Conservation (phyloP, 2,329 filamentous ascomycete species). For the Exophiala sp. region DNA sequence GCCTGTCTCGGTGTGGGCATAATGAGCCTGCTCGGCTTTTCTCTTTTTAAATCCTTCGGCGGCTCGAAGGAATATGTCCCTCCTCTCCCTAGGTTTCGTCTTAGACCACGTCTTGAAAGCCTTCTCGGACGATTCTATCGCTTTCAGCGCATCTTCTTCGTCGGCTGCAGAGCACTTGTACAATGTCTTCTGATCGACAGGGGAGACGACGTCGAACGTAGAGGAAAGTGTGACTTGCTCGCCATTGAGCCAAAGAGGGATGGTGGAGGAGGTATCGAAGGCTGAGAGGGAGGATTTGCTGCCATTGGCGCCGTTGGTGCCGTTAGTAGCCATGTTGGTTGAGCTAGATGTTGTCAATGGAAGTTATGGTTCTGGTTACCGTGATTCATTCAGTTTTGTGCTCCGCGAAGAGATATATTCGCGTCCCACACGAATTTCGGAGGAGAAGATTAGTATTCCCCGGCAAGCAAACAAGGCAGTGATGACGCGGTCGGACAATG, state of each 20-base stretch:
- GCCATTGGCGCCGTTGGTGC: conserved; percentile 13
- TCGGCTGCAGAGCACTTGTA: conserved; percentile 58
- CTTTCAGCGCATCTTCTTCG: conserved; percentile 53
- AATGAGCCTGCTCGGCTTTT: conserved; percentile 57
- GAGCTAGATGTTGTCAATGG: neutral
- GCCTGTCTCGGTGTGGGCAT: conserved; percentile 60
- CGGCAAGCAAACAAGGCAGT: too few species aligned
- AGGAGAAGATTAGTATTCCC: too few species aligned
- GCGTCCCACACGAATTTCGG: too few species aligned
- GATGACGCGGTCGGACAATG: too few species aligned
- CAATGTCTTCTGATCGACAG: conserved; percentile 51
- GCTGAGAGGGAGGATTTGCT: conserved; percentile 5
- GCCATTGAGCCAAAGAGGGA: conserved; percentile 45
- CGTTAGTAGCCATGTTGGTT: conserved; percentile 18
- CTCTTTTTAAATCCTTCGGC: conserved; percentile 60
- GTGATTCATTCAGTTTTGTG: too few species aligned
- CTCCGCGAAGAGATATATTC: too few species aligned
- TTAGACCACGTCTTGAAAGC: conserved; percentile 69
- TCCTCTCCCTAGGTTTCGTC: conserved; percentile 57
- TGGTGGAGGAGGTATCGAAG: conserved; percentile 28
- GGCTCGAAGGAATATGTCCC: conserved; percentile 67
- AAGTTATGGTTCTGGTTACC: neutral
- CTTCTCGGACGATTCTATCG: conserved; percentile 58
- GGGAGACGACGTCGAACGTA: conserved; percentile 53
- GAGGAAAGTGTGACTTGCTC: conserved; percentile 39